A percentile compares a stretch with the other conserved stretches of the same genome.
These are phyloP conservation scores for Debaryomycetaceae sp. DNA, from an alignment of 1,139 yeast species.

Conservation along the genomic window DNA sequence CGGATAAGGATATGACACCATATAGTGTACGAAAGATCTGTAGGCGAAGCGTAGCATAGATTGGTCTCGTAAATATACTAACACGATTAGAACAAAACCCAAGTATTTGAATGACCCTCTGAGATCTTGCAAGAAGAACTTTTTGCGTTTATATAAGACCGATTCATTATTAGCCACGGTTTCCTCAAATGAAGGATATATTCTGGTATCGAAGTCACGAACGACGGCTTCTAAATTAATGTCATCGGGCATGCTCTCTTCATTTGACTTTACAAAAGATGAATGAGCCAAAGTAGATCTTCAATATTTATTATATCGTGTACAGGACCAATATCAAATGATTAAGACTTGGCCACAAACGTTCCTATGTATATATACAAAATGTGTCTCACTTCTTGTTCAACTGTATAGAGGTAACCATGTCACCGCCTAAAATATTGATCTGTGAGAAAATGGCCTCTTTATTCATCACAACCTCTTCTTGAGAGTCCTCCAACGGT, in stretches of 20 bases:
- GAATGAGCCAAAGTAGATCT: neutral
- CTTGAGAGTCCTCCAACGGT: slow-evolving; percentile 48
- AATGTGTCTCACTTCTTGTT: slow-evolving; percentile 12
- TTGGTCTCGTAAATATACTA: slow-evolving; percentile 36
- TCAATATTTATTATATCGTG: neutral
- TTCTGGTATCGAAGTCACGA: slow-evolving; percentile 27
- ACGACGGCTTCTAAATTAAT: slow-evolving; percentile 19
- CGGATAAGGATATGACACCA: slow-evolving; percentile 26
- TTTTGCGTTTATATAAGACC: slow-evolving; percentile 39
- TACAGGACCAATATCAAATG: neutral
- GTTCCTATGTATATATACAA: neutral
- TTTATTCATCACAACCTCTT: slow-evolving; percentile 59
- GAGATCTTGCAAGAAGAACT: slow-evolving; percentile 34
- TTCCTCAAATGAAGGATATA: slow-evolving; percentile 37
- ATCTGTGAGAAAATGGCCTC: slow-evolving; percentile 76
- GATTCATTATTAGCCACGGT: slow-evolving; percentile 32
- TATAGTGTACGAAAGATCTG: slow-evolving; percentile 27
- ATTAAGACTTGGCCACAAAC: neutral
- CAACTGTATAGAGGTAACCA: slow-evolving; percentile 33
- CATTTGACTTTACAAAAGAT: neutral
- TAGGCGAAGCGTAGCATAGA: slow-evolving; percentile 27
- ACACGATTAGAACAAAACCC: slow-evolving; percentile 28
- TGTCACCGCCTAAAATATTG: slow-evolving; percentile 71
- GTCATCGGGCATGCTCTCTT: slow-evolving; percentile 3
- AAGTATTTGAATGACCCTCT: slow-evolving; percentile 25